Base-by-base conservation (phyloP, 2,329 filamentous ascomycete genomes). In the Arthrobotrys iridis region DNA sequence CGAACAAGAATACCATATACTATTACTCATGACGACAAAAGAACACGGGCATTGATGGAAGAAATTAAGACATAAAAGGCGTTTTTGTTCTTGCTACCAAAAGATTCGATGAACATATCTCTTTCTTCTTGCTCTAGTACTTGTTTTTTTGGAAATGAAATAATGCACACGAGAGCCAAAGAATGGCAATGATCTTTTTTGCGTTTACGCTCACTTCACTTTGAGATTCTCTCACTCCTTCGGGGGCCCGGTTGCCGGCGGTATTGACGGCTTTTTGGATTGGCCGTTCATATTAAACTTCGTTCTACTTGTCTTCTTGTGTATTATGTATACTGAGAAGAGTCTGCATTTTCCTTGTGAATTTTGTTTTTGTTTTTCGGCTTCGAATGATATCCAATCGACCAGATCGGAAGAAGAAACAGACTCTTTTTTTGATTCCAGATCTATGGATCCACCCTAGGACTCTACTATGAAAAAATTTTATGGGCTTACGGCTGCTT, bases 91-190 rank as follows among this genome's bases (percentile, higher is more conserved):
- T 22, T 45, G 24, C 20, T 46, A 62, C 66, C 37, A 62, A 70
- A 62, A 70, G 57, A 63, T 62, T 63, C 66, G 24, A 62, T 70
- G 55, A 70, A 63, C 52, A 70, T 70, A 55, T 70, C 30, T 67
- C 40, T 41, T 43, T 11, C 5, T 13, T 43, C 13, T 22, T 26
- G 22, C 18, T 40, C 20, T 43, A 18, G 18, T 48, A 33, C 35
- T 66, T 33, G 8, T 43, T 40, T 24, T 5, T 41, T 58, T 33
- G 33, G 41, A 37, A 28, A 46, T 57, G 45, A 33, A 41, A 62
- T 59, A 48, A 67, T 45, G 60, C 40, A 58, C 22, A 62, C 20
- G 41, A 52, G 50, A 37, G 50, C 30, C 4, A 24, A 58, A 48
- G 55, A 64, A 50, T 41, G 35, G 43, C 57, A 75, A 59, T 15